Evolutionary conservation across 345 rosid species (phyloP).

Genomic region (Rhodamnia argentea): DNA sequence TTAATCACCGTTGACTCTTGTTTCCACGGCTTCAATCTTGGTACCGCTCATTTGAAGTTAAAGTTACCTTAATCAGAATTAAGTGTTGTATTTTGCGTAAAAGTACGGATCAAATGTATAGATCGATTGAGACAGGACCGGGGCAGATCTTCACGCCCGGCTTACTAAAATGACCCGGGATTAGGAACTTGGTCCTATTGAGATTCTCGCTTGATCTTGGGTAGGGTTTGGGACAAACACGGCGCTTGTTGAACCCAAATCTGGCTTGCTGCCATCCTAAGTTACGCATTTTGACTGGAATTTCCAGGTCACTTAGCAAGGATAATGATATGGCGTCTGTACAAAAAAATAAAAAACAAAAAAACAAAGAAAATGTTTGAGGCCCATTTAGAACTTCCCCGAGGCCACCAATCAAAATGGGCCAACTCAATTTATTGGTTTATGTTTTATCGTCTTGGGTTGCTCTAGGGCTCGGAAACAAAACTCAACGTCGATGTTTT

Average conservation of each 20-base stretch:
- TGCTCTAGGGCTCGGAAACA: background rate
- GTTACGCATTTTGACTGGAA: background rate
- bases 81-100: background rate
- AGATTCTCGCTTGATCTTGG: background rate
- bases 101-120: background rate
- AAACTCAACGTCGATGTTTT: background rate
- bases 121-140: background rate
- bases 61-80: background rate
- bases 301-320: background rate
- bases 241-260: background rate
- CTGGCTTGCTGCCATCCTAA: background rate
- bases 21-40: background rate
- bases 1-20: background rate
- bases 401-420: background rate
- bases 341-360: background rate
- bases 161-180: background rate
- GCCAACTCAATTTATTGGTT: background rate
- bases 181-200: background rate
- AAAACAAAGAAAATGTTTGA: background rate
- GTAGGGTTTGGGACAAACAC: background rate
- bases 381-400: background rate
- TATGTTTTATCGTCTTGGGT: background rate
- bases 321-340: background rate
- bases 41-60: background rate
- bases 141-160: background rate